These are phyloP conservation scores for Ascomycota sp. DNA, from an alignment of 2,329 filamentous ascomycete species.

Conservation along the genomic window DNA sequence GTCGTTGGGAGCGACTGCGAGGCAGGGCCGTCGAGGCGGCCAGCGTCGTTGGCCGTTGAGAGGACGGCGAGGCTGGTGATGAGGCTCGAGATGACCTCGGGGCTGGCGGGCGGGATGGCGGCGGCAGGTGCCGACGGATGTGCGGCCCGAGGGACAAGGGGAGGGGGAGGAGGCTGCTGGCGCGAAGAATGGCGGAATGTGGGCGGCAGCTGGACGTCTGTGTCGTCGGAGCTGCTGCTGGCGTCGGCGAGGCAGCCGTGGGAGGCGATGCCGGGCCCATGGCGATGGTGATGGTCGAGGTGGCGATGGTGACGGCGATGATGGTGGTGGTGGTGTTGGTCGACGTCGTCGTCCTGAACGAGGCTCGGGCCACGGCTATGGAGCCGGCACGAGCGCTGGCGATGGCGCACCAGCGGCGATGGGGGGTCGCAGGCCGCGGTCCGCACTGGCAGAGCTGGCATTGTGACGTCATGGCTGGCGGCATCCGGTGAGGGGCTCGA, in stretches of 20 bases:
- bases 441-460: no score
- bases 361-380: background rate
- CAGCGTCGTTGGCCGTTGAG: background rate
- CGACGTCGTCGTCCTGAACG: no score
- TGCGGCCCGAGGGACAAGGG: no score
- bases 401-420: no score
- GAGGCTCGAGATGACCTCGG: constrained; percentile 1
- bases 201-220: background rate
- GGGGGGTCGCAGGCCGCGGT: no score
- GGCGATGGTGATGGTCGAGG: constrained; percentile 1
- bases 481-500: no score
- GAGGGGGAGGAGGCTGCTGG: constrained; percentile 23
- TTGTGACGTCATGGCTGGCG: no score
- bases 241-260: constrained; percentile 1
- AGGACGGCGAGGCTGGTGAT: constrained; percentile 1
- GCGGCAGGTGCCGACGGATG: background rate
- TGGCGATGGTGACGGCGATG: constrained; percentile 1
- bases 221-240: constrained; percentile 2
- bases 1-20: constrained; percentile 3
- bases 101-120: background rate
- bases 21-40: background rate
- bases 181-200: constrained; percentile 1
- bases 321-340: constrained; percentile 1
- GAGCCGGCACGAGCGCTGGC: no score
- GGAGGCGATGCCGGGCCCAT: background rate